Conservation (phyloP, 2,329 filamentous ascomycete species). For the Parastagonospora nodorum region DNA sequence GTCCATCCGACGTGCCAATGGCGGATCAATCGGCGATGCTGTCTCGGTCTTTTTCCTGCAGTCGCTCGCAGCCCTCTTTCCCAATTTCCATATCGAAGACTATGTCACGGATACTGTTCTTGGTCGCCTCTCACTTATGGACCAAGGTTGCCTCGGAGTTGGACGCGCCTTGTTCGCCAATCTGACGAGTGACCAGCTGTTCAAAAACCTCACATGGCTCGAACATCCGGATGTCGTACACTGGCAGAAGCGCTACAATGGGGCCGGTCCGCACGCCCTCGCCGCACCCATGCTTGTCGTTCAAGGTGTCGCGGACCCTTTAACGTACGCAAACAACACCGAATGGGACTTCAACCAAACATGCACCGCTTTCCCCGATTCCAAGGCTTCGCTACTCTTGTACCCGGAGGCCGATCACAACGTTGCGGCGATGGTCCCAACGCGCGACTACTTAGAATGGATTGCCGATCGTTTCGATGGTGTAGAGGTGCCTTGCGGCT, state of each 20-base stretch:
- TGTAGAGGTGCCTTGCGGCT: slow-evolving; percentile 9
- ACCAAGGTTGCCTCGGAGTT: slow-evolving; percentile 20
- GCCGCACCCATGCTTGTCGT: slow-evolving; percentile 27
- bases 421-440: slow-evolving; percentile 10
- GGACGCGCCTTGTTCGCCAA: slow-evolving; percentile 21
- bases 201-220: slow-evolving; percentile 22
- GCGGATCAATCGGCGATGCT: slow-evolving; percentile 23
- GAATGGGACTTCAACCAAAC: slow-evolving; percentile 26
- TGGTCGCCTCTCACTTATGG: slow-evolving; percentile 16
- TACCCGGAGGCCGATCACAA: slow-evolving; percentile 25
- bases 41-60: slow-evolving; percentile 27
- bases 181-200: slow-evolving; percentile 16
- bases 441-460: slow-evolving; percentile 17
- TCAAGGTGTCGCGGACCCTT: slow-evolving; percentile 11
- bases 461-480: slow-evolving; percentile 18
- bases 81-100: slow-evolving; percentile 18
- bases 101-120: slow-evolving; percentile 22
- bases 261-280: slow-evolving; percentile 23
- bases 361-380: slow-evolving; percentile 15
- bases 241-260: slow-evolving; percentile 29
- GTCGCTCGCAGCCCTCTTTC: slow-evolving; percentile 18
- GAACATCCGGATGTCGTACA: slow-evolving; percentile 18
- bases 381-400: slow-evolving; percentile 12
- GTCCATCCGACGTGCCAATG: slow-evolving; percentile 22
- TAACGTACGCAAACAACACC: slow-evolving; percentile 25